A percentile compares a stretch with the other conserved stretches of the same genome.
Conservation (phyloP, 1,284 basidiomycete genomes). For the Austroboletus novae-zelandiae region DNA sequence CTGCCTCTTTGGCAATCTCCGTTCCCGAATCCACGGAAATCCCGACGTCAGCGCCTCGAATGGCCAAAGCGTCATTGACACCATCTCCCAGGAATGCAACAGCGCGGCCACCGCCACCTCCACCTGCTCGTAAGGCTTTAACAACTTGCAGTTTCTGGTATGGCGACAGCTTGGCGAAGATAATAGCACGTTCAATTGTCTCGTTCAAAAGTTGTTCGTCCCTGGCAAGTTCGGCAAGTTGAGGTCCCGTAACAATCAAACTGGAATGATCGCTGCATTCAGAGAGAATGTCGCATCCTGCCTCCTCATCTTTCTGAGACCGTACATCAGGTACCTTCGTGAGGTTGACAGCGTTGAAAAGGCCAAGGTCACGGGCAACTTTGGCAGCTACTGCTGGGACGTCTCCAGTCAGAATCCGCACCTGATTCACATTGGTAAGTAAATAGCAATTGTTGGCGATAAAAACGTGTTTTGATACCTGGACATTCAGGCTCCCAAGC, state of each 20-base stretch:
- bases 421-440: conserved; percentile 14
- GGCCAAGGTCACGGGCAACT: conserved; percentile 33
- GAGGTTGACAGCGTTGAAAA: conserved; percentile 25
- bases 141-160: conserved; percentile 34
- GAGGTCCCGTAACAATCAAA: conserved; percentile 31
- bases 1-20: conserved; percentile 97
- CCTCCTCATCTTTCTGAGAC: conserved; percentile 27
- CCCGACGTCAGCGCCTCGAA: conserved; percentile 81
- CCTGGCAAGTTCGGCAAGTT: conserved; percentile 30
- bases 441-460: not conserved
- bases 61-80: conserved; percentile 33
- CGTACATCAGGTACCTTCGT: not conserved
- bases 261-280: conserved; percentile 21
- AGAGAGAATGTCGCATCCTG: conserved; percentile 3
- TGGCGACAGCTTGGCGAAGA: conserved; percentile 32
- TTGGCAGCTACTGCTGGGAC: conserved; percentile 33
- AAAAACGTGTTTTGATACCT: conserved; percentile 17
- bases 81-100: conserved; percentile 34
- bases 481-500: conserved; percentile 29
- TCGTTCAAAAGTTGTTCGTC: conserved; percentile 27
- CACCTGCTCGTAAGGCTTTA: conserved; percentile 28
- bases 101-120: conserved; percentile 26
- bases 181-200: conserved; percentile 32
- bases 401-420: conserved; percentile 32
- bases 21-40: conserved; percentile 98